A percentile compares a stretch with the other conserved stretches of the same genome.
These are phyloP conservation scores for Austroboletus olivaceoglutinosus DNA, from an alignment of 1,284 basidiomycete genomes.

Conservation along the genomic window DNA sequence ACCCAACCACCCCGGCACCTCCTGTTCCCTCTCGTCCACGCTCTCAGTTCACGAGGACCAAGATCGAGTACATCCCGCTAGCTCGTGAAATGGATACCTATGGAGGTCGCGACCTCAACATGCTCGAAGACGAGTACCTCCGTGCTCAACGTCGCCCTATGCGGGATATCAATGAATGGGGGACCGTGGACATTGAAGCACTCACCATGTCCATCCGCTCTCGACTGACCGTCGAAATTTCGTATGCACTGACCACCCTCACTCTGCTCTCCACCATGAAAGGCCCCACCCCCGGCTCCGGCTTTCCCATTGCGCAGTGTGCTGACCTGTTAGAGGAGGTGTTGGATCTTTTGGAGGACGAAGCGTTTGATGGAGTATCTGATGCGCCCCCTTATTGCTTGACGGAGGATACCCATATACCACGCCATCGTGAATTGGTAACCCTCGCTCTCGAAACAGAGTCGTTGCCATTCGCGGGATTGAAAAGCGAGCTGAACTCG, in stretches of 20 bases:
- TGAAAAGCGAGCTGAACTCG: conserved; percentile 47
- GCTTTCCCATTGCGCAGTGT: conserved; percentile 76
- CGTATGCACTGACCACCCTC: conserved; percentile 88
- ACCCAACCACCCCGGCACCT: conserved; percentile 10
- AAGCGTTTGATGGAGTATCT: conserved; percentile 64
- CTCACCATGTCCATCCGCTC: conserved; percentile 90
- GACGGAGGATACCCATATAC: conserved; percentile 38
- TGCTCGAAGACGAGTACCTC: conserved; percentile 64
- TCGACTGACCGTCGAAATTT: conserved; percentile 78
- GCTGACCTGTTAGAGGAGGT: conserved; percentile 85
- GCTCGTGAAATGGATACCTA: conserved; percentile 74
- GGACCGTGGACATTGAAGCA: conserved; percentile 84
- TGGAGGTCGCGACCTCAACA: conserved; percentile 81
- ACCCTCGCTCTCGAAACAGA: conserved; percentile 57
- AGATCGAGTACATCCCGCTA: conserved; percentile 89
- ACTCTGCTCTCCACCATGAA: conserved; percentile 82
- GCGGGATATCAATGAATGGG: conserved; percentile 78
- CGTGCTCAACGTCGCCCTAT: conserved; percentile 54
- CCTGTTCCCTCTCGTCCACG: conserved; percentile 35
- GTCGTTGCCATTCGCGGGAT: conserved; percentile 54
- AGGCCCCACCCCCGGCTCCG: conserved; percentile 54
- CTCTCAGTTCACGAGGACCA: conserved; percentile 62
- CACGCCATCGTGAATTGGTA: conserved; percentile 65
- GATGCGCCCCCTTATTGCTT: conserved; percentile 37
- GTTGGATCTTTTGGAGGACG: conserved; percentile 83